phyloP scores from a whole-genome alignment of 2,329 filamentous ascomycete species.

The Calycina herbarum region DNA sequence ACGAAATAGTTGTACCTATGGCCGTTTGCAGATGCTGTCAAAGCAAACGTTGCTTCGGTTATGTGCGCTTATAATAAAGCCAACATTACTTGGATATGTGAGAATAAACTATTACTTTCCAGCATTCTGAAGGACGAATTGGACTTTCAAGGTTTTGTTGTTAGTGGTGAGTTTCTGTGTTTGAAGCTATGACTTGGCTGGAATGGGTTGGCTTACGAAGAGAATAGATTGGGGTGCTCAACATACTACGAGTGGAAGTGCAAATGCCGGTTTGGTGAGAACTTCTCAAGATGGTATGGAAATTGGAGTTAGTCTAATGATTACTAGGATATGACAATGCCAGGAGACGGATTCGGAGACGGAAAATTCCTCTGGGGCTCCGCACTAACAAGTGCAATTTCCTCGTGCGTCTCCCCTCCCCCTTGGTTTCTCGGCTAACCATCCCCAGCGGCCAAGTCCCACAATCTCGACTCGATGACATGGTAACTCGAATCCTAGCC shows the following conservation, averaged over 20 bases:
- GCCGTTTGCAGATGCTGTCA: conserved; percentile 68
- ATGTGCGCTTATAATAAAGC: conserved; percentile 77
- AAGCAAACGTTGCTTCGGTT: conserved; percentile 61
- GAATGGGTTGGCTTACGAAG: not conserved
- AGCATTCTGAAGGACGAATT: conserved; percentile 68
- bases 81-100: conserved; percentile 68
- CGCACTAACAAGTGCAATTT: conserved; percentile 52
- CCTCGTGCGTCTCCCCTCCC: conserved; percentile 33
- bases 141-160: conserved; percentile 72
- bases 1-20: conserved; percentile 33
- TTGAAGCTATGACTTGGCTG: too few relatives aligned
- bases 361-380: conserved; percentile 54
- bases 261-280: conserved; percentile 62
- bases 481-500: conserved; percentile 63
- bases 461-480: conserved; percentile 64
- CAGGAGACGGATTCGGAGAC: conserved; percentile 61
- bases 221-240: conserved; percentile 70
- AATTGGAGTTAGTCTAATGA: not conserved
- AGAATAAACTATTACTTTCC: conserved; percentile 61
- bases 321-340: conserved; percentile 70
- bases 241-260: conserved; percentile 66
- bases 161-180: conserved; percentile 42
- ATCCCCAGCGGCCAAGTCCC: conserved; percentile 55
- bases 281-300: not conserved
- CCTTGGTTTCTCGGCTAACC: conserved; percentile 8